Conservation (phyloP, 345 rosid species). For the Populus simonii region DNA sequence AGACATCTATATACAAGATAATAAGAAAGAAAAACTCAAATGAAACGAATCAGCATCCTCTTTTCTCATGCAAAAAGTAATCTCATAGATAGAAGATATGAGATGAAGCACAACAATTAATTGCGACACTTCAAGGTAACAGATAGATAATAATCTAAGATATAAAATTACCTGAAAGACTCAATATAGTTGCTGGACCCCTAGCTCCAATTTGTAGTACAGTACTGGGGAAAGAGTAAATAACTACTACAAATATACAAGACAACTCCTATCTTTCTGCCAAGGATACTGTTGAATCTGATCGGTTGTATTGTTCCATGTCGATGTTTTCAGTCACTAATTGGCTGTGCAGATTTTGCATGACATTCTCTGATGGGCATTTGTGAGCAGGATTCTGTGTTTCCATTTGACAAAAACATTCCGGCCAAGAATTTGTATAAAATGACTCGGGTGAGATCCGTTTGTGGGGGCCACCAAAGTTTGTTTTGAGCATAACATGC, state of each 20-base stretch:
- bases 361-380: constrained; percentile 84
- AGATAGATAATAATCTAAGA: not conserved
- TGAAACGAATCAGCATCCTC: not conserved
- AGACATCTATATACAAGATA: no score
- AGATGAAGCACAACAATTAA: not conserved
- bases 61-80: not conserved
- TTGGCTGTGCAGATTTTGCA: constrained; percentile 62
- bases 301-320: constrained; percentile 30
- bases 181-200: constrained; percentile 4
- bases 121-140: not conserved
- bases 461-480: constrained; percentile 93
- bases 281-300: constrained; percentile 44
- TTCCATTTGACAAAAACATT: constrained; percentile 82
- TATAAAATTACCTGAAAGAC: constrained; percentile 28
- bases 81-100: not conserved
- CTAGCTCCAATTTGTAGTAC: constrained; percentile 9
- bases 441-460: constrained; percentile 90
- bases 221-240: not conserved
- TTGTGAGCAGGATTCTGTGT: constrained; percentile 62
- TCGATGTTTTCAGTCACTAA: constrained; percentile 44
- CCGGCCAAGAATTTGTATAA: constrained; percentile 98
- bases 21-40: not conserved
- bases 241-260: not conserved
- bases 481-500: constrained; percentile 75
- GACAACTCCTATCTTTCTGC: constrained; percentile 37